Base-by-base conservation (phyloP, 257 asterid genomes). In the Plantago major region DNA sequence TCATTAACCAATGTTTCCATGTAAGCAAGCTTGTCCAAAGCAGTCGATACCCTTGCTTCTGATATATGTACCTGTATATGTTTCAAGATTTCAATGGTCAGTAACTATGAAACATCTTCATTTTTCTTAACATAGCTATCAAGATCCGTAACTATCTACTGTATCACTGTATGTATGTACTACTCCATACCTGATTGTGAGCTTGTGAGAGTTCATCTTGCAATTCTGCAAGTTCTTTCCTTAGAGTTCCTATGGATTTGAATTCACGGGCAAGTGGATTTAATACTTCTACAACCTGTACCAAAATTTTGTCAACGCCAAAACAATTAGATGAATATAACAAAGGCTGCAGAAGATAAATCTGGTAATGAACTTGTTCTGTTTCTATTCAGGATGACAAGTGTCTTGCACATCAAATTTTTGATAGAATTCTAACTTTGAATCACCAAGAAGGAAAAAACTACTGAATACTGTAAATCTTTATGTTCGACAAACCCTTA, bases 191-290 rank as follows among this genome's bases (percentile, higher is more conserved):
- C 96, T 92, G 85, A 74, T 72, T 86, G 80, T 92, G 99, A 43
- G 99, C 97, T 57, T 58, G 79, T 45, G 85, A 45, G 9, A 89
- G 80, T 61, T 79, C 97, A 53, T 77, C 91, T 74, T 92, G 99
- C 67, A 92, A 76, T 67, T 73, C 97, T 4, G 92, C 97, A 0
- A 92, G 95, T 56, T 92, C 97, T 78, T 83, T 89, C 73, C 78
- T 87, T 68, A 92, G 67, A 55, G 99, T 89, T 49, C 95, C 97
- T 59, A 92, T 78, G 14, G 97, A 92, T 75, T 92, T 92, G 78
- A 81, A 92, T 11, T 92, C 99, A 46, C 99, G 96, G 19, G 97
- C 99, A 48, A 92, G 89, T 71, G 99, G 99, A 66, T 92, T 92
- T 64, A 92, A 66, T 30, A 92, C 97, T 58, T 92, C 95, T 58